These are phyloP conservation scores for Mycena citricolor DNA, from an alignment of 1,284 basidiomycete genomes.

Conservation along the genomic window DNA sequence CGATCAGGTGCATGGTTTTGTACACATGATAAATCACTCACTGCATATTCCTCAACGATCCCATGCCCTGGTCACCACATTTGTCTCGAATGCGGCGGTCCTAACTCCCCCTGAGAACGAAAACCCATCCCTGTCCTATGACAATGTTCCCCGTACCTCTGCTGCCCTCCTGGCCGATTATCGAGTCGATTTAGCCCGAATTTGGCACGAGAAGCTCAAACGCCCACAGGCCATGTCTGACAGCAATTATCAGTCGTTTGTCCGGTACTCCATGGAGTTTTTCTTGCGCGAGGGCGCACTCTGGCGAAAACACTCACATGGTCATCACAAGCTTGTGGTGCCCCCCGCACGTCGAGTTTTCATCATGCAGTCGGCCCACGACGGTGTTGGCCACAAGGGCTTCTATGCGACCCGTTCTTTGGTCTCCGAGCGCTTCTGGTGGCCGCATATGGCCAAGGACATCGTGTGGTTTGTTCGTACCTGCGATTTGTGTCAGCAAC, in stretches of 20 bases:
- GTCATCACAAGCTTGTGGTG: constrained; percentile 5
- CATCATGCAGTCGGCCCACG: constrained; percentile 27
- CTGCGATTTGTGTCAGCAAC: constrained; percentile 16
- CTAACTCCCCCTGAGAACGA: constrained; percentile 6
- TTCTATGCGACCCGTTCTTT: constrained; percentile 23
- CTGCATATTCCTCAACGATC: neutral
- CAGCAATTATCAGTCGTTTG: constrained; percentile 28
- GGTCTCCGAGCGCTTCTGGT: constrained; percentile 14
- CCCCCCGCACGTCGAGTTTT: constrained; percentile 13
- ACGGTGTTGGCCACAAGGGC: constrained; percentile 30
- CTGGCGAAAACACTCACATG: constrained; percentile 8
- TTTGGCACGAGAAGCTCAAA: constrained; percentile 5
- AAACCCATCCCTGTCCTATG: constrained; percentile 7
- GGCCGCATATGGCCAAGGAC: constrained; percentile 13
- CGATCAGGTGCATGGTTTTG: constrained; percentile 9
- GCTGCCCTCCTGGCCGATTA: neutral
- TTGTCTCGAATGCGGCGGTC: neutral
- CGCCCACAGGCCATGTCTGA: constrained; percentile 9
- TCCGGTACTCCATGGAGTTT: constrained; percentile 3
- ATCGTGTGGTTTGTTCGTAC: constrained; percentile 16
- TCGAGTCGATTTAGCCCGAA: constrained; percentile 3
- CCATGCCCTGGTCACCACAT: neutral
- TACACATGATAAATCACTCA: constrained; percentile 5
- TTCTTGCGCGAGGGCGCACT: constrained; percentile 29
- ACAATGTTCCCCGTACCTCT: constrained; percentile 4